Percentiles rank a stretch among this genome's conserved stretches.
Conservation (phyloP, 129 eudicot genomes). For the Glebionis coronaria region DNA sequence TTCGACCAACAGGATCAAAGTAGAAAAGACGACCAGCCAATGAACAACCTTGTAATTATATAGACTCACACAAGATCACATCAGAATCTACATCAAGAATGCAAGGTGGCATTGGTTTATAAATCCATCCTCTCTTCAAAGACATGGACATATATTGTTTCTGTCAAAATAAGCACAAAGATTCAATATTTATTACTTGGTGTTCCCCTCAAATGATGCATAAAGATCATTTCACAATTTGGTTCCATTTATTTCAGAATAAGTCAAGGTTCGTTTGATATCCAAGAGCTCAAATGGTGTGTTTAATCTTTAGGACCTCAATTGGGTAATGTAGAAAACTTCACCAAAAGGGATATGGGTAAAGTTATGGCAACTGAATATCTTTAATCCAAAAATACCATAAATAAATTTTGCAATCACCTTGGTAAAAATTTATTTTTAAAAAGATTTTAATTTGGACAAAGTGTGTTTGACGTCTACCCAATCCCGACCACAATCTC, state of each 20-base stretch:
- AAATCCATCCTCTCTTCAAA: slow-evolving; percentile 60
- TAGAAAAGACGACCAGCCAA: slow-evolving; percentile 7
- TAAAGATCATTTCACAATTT: not conserved
- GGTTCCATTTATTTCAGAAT: not conserved
- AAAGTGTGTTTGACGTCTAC: not conserved
- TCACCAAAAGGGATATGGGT: too few species aligned
- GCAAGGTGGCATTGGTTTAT: not conserved
- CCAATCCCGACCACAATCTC: not conserved
- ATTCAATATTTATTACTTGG: not conserved
- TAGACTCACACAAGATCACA: not conserved
- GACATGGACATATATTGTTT: slow-evolving; percentile 71
- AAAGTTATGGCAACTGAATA: not conserved
- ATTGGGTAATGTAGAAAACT: not conserved
- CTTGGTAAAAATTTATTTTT: not conserved
- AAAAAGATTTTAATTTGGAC: not conserved
- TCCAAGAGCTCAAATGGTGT: too few species aligned
- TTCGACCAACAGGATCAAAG: not conserved
- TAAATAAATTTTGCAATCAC: not conserved
- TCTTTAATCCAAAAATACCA: too few species aligned
- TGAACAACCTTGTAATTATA: not conserved
- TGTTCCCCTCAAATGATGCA: too few species aligned
- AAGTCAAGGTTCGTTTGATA: too few species aligned
- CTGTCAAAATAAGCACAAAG: slow-evolving; percentile 36
- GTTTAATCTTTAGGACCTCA: too few species aligned
- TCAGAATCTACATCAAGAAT: not conserved